A percentile compares a stretch with the other conserved stretches of the same genome.
Conservation (phyloP, 2,329 filamentous ascomycete species). For the Byssoonygena ceratinophila region DNA sequence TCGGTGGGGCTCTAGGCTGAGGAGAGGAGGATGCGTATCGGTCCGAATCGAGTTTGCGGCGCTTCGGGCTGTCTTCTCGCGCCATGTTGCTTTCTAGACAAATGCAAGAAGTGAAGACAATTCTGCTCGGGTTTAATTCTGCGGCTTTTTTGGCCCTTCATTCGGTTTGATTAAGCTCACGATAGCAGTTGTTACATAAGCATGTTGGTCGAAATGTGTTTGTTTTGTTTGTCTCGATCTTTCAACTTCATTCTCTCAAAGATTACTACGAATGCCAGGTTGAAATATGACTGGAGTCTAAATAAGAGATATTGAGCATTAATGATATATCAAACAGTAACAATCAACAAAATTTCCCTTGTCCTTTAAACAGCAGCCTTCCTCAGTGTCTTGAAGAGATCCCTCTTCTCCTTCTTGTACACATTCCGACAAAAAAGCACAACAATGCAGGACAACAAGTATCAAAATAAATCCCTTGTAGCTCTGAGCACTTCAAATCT, state of each 20-base stretch:
- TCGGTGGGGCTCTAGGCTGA: conserved; percentile 31
- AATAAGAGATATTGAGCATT: not conserved
- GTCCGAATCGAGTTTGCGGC: conserved; percentile 56
- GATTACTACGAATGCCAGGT: too few relatives aligned
- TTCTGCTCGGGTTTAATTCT: not conserved
- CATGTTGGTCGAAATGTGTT: not conserved
- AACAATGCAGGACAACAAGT: not conserved
- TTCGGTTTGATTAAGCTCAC: too few relatives aligned
- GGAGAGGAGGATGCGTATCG: conserved; percentile 47
- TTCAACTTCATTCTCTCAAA: too few relatives aligned
- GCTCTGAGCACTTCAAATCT: conserved; percentile 11
- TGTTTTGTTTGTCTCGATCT: not conserved
- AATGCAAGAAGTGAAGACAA: not conserved
- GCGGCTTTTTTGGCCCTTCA: too few relatives aligned
- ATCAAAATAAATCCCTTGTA: not conserved
- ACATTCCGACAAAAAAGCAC: not conserved
- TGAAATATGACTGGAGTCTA: too few relatives aligned
- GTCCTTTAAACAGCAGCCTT: not conserved
- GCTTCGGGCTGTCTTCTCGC: conserved; percentile 47
- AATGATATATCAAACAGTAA: too few relatives aligned
- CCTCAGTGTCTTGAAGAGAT: too few relatives aligned
- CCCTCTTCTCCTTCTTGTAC: not conserved
- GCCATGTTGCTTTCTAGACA: conserved; percentile 24
- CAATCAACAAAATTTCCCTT: not conserved
- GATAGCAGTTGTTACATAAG: not conserved